phyloP scores from a whole-genome alignment of 1,284 basidiomycete species.

The Schizophyllum amplum region DNA sequence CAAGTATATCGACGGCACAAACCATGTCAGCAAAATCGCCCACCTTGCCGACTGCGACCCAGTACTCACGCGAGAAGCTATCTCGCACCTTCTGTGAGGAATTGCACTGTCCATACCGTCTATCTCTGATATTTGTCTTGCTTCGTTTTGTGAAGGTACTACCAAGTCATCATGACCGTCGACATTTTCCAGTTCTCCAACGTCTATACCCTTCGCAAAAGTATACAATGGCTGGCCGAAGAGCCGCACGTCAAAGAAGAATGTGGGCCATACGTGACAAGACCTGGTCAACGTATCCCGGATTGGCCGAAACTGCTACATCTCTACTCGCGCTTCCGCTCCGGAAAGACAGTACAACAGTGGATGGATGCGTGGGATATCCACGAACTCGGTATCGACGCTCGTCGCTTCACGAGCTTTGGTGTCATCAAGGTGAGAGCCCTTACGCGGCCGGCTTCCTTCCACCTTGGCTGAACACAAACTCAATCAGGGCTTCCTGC shows the following conservation, averaged over 20 bases:
- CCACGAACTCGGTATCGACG: slow-evolving; percentile 73
- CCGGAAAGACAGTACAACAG: slow-evolving; percentile 77
- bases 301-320: slow-evolving; percentile 82
- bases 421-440: slow-evolving; percentile 93
- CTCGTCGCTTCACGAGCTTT: slow-evolving; percentile 93
- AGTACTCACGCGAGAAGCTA: slow-evolving; percentile 76
- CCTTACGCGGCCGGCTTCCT: neutral
- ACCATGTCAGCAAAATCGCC: slow-evolving; percentile 88
- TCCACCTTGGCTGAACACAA: neutral
- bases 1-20: slow-evolving; percentile 81
- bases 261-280: slow-evolving; percentile 85
- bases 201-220: slow-evolving; percentile 87
- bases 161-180: slow-evolving; percentile 92
- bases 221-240: slow-evolving; percentile 78
- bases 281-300: slow-evolving; percentile 52
- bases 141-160: slow-evolving; percentile 51
- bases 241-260: slow-evolving; percentile 79
- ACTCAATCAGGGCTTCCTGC: slow-evolving; percentile 68
- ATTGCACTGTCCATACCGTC: neutral
- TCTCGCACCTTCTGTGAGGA: slow-evolving; percentile 85
- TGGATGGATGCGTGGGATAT: slow-evolving; percentile 85
- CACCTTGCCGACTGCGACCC: slow-evolving; percentile 88
- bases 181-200: slow-evolving; percentile 99
- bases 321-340: slow-evolving; percentile 82
- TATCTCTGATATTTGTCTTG: slow-evolving; percentile 1